Conservation (phyloP, 352 stramenopile genomes). For the Hyaloperonospora brassicae region DNA sequence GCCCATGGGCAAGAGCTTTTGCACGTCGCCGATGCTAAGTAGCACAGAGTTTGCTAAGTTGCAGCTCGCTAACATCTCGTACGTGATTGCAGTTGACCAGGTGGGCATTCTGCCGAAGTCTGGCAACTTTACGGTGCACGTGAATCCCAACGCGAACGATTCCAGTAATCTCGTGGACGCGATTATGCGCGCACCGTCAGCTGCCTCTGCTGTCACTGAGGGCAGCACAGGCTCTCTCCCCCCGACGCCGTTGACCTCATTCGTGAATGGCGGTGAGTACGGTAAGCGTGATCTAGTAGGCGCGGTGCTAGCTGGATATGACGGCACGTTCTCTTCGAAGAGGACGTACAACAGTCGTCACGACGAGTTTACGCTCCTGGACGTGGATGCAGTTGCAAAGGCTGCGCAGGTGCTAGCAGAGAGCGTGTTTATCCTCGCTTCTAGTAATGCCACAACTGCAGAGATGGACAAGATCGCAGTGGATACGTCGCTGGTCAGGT, state of each 20-base stretch:
- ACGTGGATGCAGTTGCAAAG: constrained; percentile 42
- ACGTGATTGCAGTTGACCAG: constrained; percentile 74
- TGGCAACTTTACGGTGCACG: constrained; percentile 58
- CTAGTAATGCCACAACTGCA: constrained; percentile 34
- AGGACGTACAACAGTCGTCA: constrained; percentile 61
- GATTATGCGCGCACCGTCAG: constrained; percentile 43
- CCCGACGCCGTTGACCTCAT: constrained; percentile 58
- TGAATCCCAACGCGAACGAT: constrained; percentile 53
- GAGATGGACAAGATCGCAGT: constrained; percentile 40
- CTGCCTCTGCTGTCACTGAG: constrained; percentile 25
- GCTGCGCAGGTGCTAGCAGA: constrained; percentile 73
- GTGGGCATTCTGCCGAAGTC: constrained; percentile 46
- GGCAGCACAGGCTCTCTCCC: constrained; percentile 42
- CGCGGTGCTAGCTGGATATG: constrained; percentile 66
- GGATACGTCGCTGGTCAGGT: constrained; percentile 44
- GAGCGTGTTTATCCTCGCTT: constrained; percentile 54
- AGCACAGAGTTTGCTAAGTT: constrained; percentile 54
- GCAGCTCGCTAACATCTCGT: constrained; percentile 47
- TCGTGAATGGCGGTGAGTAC: constrained; percentile 67
- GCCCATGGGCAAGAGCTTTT: constrained; percentile 53
- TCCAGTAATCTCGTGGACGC: constrained; percentile 39
- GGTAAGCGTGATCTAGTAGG: constrained; percentile 48
- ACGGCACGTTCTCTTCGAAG: constrained; percentile 36
- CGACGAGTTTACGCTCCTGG: constrained; percentile 41
- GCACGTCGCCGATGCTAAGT: constrained; percentile 58